A percentile compares a stretch with the other conserved stretches of the same genome.
Conservation (phyloP, 352 stramenopile species). For the Pythium monospermum region DNA sequence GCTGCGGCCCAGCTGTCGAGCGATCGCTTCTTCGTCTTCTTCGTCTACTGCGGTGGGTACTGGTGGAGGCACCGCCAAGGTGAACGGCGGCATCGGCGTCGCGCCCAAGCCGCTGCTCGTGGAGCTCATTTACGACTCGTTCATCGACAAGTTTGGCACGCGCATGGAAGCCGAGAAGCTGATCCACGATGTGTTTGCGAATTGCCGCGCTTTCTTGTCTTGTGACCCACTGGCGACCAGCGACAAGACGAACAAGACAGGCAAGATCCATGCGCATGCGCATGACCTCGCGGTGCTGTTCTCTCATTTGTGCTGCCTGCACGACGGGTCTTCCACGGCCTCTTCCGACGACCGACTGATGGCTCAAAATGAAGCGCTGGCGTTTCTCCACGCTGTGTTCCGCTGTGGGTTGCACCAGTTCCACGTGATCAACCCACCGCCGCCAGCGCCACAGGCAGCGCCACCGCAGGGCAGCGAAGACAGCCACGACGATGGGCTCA, state of each 20-base stretch:
- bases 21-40: no score
- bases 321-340: conserved; percentile 16
- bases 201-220: conserved; percentile 53
- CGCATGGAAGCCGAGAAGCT: conserved; percentile 72
- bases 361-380: conserved; percentile 62
- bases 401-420: conserved; percentile 61
- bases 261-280: no score
- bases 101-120: conserved; percentile 56
- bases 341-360: conserved; percentile 55
- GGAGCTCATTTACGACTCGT: conserved; percentile 76
- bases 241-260: no score
- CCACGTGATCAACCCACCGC: conserved; percentile 31
- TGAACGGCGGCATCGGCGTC: conserved; percentile 59
- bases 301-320: conserved; percentile 68
- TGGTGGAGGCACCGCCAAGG: neutral
- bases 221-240: no score
- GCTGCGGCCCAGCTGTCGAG: neutral
- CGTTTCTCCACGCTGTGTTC: conserved; percentile 53
- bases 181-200: conserved; percentile 80
- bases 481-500: neutral
- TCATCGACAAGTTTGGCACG: conserved; percentile 61
- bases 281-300: conserved; percentile 53
- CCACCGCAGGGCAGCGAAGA: neutral
- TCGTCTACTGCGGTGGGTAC: no score
- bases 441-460: neutral